A percentile compares a stretch with the other conserved stretches of the same genome.
These are phyloP conservation scores for Didymella pinodella DNA, from an alignment of 2,329 filamentous ascomycete species.

Conservation along the genomic window DNA sequence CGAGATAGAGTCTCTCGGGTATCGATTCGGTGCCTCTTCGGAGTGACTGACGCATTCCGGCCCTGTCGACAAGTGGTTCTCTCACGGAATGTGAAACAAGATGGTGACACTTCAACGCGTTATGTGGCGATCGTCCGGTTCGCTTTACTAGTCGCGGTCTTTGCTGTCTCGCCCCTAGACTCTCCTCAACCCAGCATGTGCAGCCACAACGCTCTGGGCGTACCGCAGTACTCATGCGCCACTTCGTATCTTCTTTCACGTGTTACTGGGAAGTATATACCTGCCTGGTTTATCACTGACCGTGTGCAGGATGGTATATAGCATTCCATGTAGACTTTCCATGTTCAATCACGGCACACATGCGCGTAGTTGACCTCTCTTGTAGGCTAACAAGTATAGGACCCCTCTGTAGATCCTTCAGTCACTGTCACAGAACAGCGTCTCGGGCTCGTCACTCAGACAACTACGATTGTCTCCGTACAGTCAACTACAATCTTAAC, in stretches of 20 bases:
- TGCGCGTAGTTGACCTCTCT: background rate
- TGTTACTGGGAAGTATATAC: background rate
- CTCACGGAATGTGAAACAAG: background rate
- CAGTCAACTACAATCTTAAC: background rate
- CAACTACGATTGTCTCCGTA: background rate
- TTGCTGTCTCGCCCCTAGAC: background rate
- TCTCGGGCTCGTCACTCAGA: constrained; percentile 2
- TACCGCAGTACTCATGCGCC: background rate
- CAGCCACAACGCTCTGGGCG: background rate
- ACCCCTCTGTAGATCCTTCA: background rate
- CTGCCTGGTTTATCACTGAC: background rate
- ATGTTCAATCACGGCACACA: constrained; percentile 6
- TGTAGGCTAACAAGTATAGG: constrained; percentile 10
- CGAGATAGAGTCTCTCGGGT: background rate
- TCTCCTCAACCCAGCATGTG: background rate
- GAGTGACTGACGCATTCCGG: background rate
- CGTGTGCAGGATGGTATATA: background rate
- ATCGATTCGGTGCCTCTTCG: background rate
- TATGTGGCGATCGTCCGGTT: background rate
- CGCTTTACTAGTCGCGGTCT: background rate
- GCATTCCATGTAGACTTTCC: constrained; percentile 9
- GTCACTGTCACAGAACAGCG: constrained; percentile 14
- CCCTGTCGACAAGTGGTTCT: background rate
- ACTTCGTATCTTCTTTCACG: background rate
- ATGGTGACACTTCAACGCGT: background rate